These are phyloP conservation scores for Apiospora hydei DNA, from an alignment of 2,329 filamentous ascomycete genomes.

Conservation along the genomic window DNA sequence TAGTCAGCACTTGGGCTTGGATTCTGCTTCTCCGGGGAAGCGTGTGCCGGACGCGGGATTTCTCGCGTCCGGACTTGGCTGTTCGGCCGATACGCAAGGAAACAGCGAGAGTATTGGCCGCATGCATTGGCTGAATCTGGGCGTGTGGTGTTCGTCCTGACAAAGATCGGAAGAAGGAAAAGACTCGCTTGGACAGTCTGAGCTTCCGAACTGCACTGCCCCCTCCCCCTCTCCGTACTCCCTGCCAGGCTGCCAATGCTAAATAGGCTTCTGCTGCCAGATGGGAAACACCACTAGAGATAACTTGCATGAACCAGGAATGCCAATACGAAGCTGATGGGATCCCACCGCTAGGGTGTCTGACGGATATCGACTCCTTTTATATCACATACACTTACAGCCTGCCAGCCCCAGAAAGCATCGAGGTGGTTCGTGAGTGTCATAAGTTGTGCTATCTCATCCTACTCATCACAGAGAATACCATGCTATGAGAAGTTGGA, in stretches of 20 bases:
- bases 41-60: neutral
- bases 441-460: no score
- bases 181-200: slow-evolving; percentile 9
- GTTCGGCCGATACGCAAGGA: neutral
- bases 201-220: neutral
- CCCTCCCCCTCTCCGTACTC: neutral
- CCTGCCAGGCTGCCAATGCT: neutral
- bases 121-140: neutral
- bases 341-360: neutral
- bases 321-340: neutral
- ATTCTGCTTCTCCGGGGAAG: neutral
- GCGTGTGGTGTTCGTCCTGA: neutral
- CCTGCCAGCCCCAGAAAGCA: neutral
- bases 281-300: no score
- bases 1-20: neutral
- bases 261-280: neutral
- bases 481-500: neutral
- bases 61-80: neutral
- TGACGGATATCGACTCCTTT: neutral
- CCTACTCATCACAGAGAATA: neutral
- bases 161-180: slow-evolving; percentile 9
- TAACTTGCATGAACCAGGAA: neutral
- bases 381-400: neutral
- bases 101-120: neutral
- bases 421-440: no score